phyloP scores from a whole-genome alignment of 2,329 filamentous ascomycete species.

The Claviceps citrina region DNA sequence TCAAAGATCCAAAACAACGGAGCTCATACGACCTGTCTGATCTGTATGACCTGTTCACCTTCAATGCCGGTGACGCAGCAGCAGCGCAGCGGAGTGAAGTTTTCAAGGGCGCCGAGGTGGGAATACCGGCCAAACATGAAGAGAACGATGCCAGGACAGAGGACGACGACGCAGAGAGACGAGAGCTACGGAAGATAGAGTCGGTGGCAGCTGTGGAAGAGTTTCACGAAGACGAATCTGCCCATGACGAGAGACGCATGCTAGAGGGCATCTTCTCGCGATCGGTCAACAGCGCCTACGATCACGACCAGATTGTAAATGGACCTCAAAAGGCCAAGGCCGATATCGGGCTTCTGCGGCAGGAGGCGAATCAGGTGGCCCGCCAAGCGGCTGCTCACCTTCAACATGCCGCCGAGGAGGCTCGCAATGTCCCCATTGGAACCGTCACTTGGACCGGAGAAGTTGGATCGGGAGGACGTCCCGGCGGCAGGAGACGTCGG shows the following conservation, averaged over 20 bases:
- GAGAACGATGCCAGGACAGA: conserved; percentile 4
- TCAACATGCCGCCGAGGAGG: conserved; percentile 55
- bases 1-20: conserved; percentile 85
- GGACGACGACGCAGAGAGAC: conserved; percentile 17
- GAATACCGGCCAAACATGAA: conserved; percentile 10
- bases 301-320: conserved; percentile 83
- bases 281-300: conserved; percentile 77
- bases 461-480: conserved; percentile 61
- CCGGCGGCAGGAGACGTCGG: conserved; percentile 37
- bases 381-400: conserved; percentile 64
- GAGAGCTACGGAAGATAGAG: conserved; percentile 36
- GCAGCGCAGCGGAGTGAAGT: conserved; percentile 67
- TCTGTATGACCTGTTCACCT: conserved; percentile 79
- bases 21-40: conserved; percentile 83
- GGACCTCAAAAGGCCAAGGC: conserved; percentile 56
- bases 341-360: conserved; percentile 62
- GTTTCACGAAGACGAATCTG: conserved; percentile 38
- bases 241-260: conserved; percentile 54
- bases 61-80: conserved; percentile 34
- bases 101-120: conserved; percentile 74
- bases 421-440: conserved; percentile 59
- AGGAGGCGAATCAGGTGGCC: conserved; percentile 68
- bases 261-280: conserved; percentile 81
- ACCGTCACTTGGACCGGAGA: conserved; percentile 90
- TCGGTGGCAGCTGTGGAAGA: conserved; percentile 51